A percentile compares a stretch with the other conserved stretches of the same genome.
Evolutionary conservation across 208 protist genomes (phyloP).

Genomic region (Trypanosoma rangeli): DNA sequence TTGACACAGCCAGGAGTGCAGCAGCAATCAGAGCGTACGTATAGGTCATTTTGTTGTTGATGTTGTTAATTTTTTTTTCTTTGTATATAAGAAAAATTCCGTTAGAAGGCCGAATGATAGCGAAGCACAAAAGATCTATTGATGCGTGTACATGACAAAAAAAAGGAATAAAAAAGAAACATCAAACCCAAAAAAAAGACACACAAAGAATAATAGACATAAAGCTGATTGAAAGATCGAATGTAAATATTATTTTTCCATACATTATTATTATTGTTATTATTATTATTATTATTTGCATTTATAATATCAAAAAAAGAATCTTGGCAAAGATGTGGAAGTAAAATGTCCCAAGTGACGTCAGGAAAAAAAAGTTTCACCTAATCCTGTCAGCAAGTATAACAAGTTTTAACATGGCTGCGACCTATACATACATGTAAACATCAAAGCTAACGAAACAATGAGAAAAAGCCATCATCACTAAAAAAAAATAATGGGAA

Average conservation of each 20-base stretch:
- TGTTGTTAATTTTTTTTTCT: neutral
- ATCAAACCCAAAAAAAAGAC: neutral
- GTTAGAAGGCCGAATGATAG: neutral
- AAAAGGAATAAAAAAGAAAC: neutral
- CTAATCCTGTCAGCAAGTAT: too few species aligned
- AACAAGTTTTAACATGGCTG: too few species aligned
- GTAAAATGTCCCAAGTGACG: too few species aligned
- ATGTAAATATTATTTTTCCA: neutral
- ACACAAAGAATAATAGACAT: neutral
- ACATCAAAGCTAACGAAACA: too few species aligned
- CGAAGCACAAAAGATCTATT: neutral
- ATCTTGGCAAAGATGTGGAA: too few species aligned
- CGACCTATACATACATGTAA: too few species aligned
- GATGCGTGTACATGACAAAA: neutral
- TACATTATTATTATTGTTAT: too few species aligned
- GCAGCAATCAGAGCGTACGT: constrained; percentile 18
- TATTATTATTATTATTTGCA: too few species aligned
- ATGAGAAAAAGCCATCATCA: too few species aligned
- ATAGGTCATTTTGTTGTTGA: constrained; percentile 4
- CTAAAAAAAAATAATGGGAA: too few species aligned
- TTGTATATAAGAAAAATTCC: neutral
- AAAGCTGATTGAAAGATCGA: neutral
- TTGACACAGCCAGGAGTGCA: constrained; percentile 4
- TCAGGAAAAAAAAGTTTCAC: too few species aligned
- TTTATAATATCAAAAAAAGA: too few species aligned